Conservation (phyloP, 768 basidiomycete genomes). For the Rhodosporidiobolus odoratus region DNA sequence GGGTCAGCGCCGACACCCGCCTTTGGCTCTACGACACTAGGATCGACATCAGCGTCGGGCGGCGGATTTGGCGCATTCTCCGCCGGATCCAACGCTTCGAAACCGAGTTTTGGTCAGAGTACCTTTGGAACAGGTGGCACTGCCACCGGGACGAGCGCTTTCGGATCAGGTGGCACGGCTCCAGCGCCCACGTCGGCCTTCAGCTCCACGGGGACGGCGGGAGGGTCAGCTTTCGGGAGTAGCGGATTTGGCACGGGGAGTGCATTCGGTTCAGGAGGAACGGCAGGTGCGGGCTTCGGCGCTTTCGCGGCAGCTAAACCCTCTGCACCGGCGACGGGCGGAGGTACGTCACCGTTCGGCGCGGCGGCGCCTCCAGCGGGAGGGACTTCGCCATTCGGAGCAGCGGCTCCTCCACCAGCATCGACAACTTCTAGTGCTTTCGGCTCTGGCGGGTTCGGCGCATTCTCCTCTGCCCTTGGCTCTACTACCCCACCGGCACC, state of each 20-base stretch:
- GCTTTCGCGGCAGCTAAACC: slow-evolving; percentile 17
- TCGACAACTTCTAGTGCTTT: neutral
- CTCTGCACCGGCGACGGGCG: too few species aligned
- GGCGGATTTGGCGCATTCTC: slow-evolving; percentile 10
- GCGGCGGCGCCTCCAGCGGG: neutral
- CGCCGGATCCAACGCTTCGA: neutral
- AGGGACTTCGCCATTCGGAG: slow-evolving; percentile 8
- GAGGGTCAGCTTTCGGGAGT: neutral
- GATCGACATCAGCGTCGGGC: slow-evolving; percentile 2
- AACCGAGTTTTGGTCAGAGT: slow-evolving; percentile 14
- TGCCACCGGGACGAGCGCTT: slow-evolving; percentile 6
- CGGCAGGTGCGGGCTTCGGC: slow-evolving; percentile 3
- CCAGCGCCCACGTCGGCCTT: slow-evolving; percentile 10
- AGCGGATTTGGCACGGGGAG: neutral
- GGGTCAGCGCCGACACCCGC: neutral
- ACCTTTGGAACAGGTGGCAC: slow-evolving; percentile 13
- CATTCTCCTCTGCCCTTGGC: neutral
- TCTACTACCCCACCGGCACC: neutral
- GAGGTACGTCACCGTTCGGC: slow-evolving; percentile 7
- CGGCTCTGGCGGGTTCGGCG: slow-evolving; percentile 14
- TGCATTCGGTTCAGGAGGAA: slow-evolving; percentile 21
- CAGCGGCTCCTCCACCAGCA: neutral
- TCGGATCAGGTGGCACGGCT: slow-evolving; percentile 7
- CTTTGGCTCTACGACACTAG: slow-evolving; percentile 9
- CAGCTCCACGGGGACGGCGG: slow-evolving; percentile 7